A percentile compares a stretch with the other conserved stretches of the same genome.
These are phyloP conservation scores for Lepiota subincarnata DNA, from an alignment of 768 basidiomycete genomes.

Conservation along the genomic window DNA sequence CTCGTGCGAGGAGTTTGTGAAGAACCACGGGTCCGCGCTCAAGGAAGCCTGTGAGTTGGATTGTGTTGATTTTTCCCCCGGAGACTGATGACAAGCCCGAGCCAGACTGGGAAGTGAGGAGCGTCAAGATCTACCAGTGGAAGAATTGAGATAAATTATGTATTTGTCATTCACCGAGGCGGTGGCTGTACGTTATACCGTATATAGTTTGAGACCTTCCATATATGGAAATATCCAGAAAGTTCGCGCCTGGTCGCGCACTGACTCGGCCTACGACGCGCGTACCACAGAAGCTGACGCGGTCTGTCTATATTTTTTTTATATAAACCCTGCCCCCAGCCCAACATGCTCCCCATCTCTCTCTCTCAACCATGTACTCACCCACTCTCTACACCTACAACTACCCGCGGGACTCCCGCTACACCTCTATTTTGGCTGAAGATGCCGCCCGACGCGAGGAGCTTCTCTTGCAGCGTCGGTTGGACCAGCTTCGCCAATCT, in stretches of 20 bases:
- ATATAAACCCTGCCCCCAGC: not conserved
- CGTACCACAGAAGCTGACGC: constrained; percentile 5
- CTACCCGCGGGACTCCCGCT: too few relatives aligned
- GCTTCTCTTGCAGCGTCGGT: constrained; percentile 22
- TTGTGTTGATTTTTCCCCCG: not conserved
- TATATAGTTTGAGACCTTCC: not conserved
- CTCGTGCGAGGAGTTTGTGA: constrained; percentile 77
- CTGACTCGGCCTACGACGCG: constrained; percentile 8
- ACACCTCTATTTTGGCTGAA: constrained; percentile 32
- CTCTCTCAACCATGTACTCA: not conserved
- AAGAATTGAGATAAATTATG: constrained; percentile 13
- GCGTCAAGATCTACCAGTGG: constrained; percentile 67
- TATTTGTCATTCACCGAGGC: not conserved
- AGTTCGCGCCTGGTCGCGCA: not conserved
- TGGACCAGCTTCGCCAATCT: constrained; percentile 15
- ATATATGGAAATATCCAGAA: constrained; percentile 11
- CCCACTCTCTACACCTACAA: not conserved
- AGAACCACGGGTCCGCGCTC: constrained; percentile 66
- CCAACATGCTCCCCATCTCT: not conserved
- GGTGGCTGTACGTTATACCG: not conserved
- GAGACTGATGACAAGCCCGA: constrained; percentile 6
- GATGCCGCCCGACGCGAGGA: constrained; percentile 30
- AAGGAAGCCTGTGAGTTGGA: constrained; percentile 68
- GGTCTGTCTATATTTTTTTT: not conserved
- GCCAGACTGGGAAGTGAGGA: constrained; percentile 78